A percentile compares a stretch with the other conserved stretches of the same genome.
phyloP scores from a whole-genome alignment of 345 rosid species.

The Aethionema arabicum region DNA sequence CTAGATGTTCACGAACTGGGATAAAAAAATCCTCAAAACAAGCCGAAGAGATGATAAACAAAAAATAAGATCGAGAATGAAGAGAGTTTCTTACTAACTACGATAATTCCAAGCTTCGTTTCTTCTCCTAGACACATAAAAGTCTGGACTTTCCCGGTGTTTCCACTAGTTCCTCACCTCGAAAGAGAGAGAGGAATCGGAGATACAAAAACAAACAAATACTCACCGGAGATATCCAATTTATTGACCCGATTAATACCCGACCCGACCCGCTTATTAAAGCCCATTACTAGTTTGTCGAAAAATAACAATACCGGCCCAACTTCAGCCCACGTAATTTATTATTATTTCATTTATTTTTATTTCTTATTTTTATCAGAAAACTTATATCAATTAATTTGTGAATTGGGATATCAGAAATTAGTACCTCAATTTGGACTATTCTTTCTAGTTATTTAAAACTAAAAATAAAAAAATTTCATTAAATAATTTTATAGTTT shows the following conservation, averaged over 20 bases:
- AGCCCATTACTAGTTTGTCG: constrained; percentile 2
- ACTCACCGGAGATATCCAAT: constrained; percentile 11
- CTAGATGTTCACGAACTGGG: constrained; percentile 10
- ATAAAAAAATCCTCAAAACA: constrained; percentile 6
- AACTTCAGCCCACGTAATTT: not conserved
- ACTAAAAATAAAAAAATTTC: no score
- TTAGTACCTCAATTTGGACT: no score
- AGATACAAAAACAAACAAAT: not conserved
- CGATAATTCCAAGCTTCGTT: constrained; percentile 13
- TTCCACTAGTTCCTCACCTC: constrained; percentile 20
- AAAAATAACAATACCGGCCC: constrained; percentile 5
- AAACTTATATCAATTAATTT: no score
- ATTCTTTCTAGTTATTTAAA: no score
- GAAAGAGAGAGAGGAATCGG: not conserved
- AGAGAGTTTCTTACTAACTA: constrained; percentile 3
- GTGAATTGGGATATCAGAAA: no score
- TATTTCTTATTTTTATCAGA: not conserved
- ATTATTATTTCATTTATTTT: not conserved
- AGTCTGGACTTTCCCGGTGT: constrained; percentile 6
- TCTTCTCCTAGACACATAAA: not conserved
- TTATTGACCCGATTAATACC: constrained; percentile 16
- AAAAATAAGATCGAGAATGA: constrained; percentile 5
- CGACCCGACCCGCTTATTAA: constrained; percentile 17
- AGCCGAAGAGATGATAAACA: not conserved
- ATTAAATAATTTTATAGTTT: no score